These are phyloP conservation scores for Cladosporium phlei DNA, from an alignment of 2,329 filamentous ascomycete species.

Conservation along the genomic window DNA sequence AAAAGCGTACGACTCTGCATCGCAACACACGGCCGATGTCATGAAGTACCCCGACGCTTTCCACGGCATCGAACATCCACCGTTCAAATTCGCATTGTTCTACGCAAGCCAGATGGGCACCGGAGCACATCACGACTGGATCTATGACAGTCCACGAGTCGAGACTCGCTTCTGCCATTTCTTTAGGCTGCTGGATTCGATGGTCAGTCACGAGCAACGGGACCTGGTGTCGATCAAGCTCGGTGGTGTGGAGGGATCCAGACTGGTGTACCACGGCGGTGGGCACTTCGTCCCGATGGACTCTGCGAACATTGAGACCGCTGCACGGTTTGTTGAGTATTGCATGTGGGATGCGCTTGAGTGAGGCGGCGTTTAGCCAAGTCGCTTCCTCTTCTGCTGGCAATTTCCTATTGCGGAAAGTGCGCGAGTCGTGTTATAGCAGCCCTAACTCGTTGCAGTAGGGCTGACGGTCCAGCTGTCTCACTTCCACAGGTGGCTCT, in stretches of 20 bases:
- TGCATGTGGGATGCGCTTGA: no score
- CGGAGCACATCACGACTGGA: not conserved
- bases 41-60: not conserved
- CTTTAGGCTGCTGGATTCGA: not conserved
- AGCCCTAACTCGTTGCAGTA: no score
- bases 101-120: not conserved
- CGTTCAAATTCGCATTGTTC: not conserved
- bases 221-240: not conserved
- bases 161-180: conserved; percentile 1
- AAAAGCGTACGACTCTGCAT: not conserved
- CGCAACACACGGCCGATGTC: not conserved
- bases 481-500: no score
- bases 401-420: no score
- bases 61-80: not conserved
- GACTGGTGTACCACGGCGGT: not conserved
- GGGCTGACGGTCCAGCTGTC: no score
- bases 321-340: no score
- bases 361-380: no score
- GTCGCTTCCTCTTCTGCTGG: no score
- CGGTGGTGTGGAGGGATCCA: not conserved
- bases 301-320: not conserved
- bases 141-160: not conserved
- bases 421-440: no score
- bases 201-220: not conserved
- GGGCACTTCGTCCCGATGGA: not conserved